Evolutionary conservation across 192 early-diverging fungal genomes (phyloP).

Genomic region (Coemansia sp.): DNA sequence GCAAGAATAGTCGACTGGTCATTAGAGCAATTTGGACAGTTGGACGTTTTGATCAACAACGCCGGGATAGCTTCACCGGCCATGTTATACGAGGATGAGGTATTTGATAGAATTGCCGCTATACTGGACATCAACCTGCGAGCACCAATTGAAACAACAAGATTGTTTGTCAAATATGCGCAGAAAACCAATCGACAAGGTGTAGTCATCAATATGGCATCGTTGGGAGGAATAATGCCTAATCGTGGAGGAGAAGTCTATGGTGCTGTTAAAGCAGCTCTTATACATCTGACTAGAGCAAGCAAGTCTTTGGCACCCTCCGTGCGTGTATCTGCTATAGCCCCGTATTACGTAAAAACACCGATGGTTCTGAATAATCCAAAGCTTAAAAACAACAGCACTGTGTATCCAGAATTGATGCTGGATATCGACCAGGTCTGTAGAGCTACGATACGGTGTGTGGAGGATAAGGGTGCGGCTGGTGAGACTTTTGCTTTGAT

Average conservation of each 20-base stretch:
- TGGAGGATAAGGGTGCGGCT: slow-evolving; percentile 19
- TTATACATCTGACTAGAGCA: slow-evolving; percentile 39
- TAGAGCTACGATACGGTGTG: slow-evolving; percentile 20
- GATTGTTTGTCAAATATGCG: slow-evolving; percentile 32
- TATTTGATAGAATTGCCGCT: slow-evolving; percentile 16
- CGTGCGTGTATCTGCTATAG: slow-evolving; percentile 36
- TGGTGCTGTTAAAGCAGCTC: slow-evolving; percentile 42
- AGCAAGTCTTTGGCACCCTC: slow-evolving; percentile 29
- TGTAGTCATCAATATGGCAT: slow-evolving; percentile 44
- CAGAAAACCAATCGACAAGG: slow-evolving; percentile 1
- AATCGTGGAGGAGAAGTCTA: slow-evolving; percentile 45
- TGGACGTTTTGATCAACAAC: slow-evolving; percentile 45
- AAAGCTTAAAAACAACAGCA: slow-evolving; percentile 43
- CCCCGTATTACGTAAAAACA: slow-evolving; percentile 46
- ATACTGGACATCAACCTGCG: slow-evolving; percentile 37
- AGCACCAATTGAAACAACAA: slow-evolving; percentile 39
- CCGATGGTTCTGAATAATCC: slow-evolving; percentile 51
- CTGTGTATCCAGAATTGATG: slow-evolving; percentile 34
- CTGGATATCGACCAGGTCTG: slow-evolving; percentile 42
- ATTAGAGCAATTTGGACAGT: slow-evolving; percentile 17
- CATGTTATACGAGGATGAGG: slow-evolving; percentile 38
- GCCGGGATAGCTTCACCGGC: slow-evolving; percentile 36
- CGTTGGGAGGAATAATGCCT: slow-evolving; percentile 44
- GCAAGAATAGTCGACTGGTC: slow-evolving; percentile 23
- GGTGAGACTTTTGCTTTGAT: slow-evolving; percentile 34